phyloP scores from a whole-genome alignment of 352 stramenopile genomes.

The Hyaloperonospora arabidopsidis region DNA sequence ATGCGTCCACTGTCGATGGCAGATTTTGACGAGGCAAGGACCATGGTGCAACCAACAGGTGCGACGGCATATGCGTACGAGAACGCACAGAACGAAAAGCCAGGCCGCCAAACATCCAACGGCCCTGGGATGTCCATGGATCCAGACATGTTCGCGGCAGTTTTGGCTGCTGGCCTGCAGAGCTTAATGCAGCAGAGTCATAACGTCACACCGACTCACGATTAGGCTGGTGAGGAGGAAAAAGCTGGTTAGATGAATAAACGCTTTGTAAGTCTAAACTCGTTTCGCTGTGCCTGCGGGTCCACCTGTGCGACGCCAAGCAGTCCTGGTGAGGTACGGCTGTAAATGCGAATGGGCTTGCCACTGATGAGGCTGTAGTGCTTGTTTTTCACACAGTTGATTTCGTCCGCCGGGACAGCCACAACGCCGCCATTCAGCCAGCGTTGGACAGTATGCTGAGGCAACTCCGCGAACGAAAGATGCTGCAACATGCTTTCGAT shows the following conservation, averaged over 20 bases:
- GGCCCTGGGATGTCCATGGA: slow-evolving; percentile 47
- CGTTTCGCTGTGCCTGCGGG: slow-evolving; percentile 16
- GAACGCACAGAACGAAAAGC: slow-evolving; percentile 35
- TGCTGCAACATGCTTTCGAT: slow-evolving; percentile 60
- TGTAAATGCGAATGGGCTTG: slow-evolving; percentile 52
- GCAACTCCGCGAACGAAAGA: slow-evolving; percentile 39
- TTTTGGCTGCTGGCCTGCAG: slow-evolving; percentile 78
- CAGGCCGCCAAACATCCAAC: slow-evolving; percentile 12
- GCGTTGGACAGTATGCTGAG: slow-evolving; percentile 19
- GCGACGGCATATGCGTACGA: slow-evolving; percentile 78
- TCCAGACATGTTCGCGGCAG: slow-evolving; percentile 70
- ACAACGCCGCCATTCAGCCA: slow-evolving; percentile 50
- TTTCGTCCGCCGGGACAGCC: slow-evolving; percentile 23
- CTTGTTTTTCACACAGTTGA: slow-evolving; percentile 19
- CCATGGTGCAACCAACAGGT: slow-evolving; percentile 82
- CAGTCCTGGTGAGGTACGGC: slow-evolving; percentile 23
- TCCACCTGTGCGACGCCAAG: slow-evolving; percentile 58
- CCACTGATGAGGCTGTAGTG: slow-evolving; percentile 23
- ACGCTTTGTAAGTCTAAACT: slow-evolving; percentile 54
- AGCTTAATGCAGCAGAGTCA: slow-evolving; percentile 68
- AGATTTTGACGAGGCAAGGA: slow-evolving; percentile 80
- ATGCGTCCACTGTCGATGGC: slow-evolving; percentile 71
- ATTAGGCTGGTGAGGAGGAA: slow-evolving; percentile 23
- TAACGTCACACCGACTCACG: slow-evolving; percentile 21
- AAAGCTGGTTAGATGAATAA: slow-evolving; percentile 47